Evolutionary conservation across 176 grass and related monocot species (phyloP).

Genomic region (Rhipidocladum racemiflorum): DNA sequence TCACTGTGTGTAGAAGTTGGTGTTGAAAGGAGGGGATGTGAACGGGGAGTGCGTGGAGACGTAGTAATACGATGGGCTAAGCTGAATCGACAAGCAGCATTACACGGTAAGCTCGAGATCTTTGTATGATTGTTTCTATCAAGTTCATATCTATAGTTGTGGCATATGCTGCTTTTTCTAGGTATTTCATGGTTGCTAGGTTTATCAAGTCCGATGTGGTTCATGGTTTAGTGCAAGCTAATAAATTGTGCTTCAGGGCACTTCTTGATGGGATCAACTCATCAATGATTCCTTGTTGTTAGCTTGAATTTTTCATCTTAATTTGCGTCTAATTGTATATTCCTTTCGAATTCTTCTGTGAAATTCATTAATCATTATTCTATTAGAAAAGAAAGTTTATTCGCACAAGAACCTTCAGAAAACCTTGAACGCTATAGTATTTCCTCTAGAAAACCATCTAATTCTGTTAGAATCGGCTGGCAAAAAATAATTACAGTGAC

Average conservation of each 20-base stretch:
- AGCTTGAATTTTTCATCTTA: neutral
- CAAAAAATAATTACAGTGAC: neutral
- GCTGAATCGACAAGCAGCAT: too few relatives aligned
- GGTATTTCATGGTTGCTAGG: neutral
- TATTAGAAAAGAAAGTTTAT: neutral
- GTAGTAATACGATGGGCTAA: too few relatives aligned
- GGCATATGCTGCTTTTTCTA: neutral
- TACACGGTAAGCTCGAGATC: too few relatives aligned
- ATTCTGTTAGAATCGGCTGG: neutral
- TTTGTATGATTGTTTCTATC: too few relatives aligned
- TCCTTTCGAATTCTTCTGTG: neutral
- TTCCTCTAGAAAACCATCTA: neutral
- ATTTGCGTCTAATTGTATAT: too few relatives aligned
- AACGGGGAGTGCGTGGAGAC: slow-evolving; percentile 46
- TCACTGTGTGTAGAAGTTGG: slow-evolving; percentile 48
- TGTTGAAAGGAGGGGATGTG: slow-evolving; percentile 44
- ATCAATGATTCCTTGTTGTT: neutral
- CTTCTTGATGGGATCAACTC: neutral
- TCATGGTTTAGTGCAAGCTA: neutral
- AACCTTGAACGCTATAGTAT: neutral
- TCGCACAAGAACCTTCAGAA: neutral
- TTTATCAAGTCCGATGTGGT: neutral
- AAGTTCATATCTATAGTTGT: too few relatives aligned
- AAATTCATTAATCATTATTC: neutral
- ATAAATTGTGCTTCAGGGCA: neutral